Evolutionary conservation across 164 flowering plant genomes (phyloP).

Genomic region (Malania oleifera): DNA sequence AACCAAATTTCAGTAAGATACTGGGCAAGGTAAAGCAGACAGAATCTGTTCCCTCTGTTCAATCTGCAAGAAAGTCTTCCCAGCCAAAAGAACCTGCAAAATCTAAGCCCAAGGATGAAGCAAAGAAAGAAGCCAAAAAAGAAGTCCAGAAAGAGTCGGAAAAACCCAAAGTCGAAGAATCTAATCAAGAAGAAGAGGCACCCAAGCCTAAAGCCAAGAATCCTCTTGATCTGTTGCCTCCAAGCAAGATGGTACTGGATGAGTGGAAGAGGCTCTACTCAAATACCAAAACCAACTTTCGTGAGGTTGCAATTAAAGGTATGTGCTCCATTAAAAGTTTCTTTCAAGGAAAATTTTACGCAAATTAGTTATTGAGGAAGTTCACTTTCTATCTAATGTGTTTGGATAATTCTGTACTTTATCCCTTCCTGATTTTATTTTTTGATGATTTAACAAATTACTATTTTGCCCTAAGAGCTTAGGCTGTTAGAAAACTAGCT

Average conservation of each 20-base stretch:
- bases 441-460: too few species aligned
- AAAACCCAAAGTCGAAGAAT: slow-evolving; percentile 19
- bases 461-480: too few species aligned
- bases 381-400: background rate
- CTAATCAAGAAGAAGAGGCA: slow-evolving; percentile 19
- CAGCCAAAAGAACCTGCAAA: slow-evolving; percentile 58
- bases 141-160: slow-evolving; percentile 30
- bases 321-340: too few species aligned
- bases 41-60: slow-evolving; percentile 56
- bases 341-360: too few species aligned
- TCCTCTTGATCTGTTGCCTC: slow-evolving; percentile 7
- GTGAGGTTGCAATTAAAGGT: slow-evolving; percentile 98
- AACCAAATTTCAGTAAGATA: slow-evolving; percentile 66
- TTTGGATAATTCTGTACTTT: background rate
- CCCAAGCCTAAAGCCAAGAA: slow-evolving; percentile 27
- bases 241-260: background rate
- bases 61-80: slow-evolving; percentile 41
- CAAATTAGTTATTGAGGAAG: too few species aligned
- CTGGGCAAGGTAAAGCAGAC: slow-evolving; percentile 83
- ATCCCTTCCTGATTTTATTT: too few species aligned
- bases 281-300: slow-evolving; percentile 57
- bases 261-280: slow-evolving; percentile 87
- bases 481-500: too few species aligned
- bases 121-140: slow-evolving; percentile 37
- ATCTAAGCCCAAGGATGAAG: slow-evolving; percentile 50